Conservation (phyloP, 306 rosid species). For the Neltuma alba region DNA sequence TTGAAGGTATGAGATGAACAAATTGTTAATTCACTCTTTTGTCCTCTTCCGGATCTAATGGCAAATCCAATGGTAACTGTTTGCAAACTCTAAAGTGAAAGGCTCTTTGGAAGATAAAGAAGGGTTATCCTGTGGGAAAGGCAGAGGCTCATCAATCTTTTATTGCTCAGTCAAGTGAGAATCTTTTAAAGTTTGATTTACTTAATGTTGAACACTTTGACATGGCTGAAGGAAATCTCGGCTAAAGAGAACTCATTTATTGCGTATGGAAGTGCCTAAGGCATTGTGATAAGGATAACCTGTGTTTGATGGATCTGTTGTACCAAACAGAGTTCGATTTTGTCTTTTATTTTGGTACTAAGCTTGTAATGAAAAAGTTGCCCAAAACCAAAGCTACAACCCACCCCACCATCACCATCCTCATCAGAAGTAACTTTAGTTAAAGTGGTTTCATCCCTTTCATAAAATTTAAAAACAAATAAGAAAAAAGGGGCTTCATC, state of each 20-base stretch:
- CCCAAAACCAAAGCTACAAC: slow-evolving; percentile 45
- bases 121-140: slow-evolving; percentile 7
- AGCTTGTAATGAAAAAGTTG: slow-evolving; percentile 18
- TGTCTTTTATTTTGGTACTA: slow-evolving; percentile 4
- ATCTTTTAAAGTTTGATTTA: slow-evolving; percentile 22
- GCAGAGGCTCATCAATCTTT: slow-evolving; percentile 6
- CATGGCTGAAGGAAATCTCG: slow-evolving; percentile 35
- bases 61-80: slow-evolving; percentile 29
- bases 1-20: not conserved
- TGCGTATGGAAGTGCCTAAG: not conserved
- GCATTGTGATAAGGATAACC: slow-evolving; percentile 22
- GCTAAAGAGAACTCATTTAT: slow-evolving; percentile 17
- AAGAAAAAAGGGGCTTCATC: slow-evolving; percentile 22
- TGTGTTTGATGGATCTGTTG: slow-evolving; percentile 41
- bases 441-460: slow-evolving; percentile 25
- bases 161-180: not conserved
- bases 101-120: slow-evolving; percentile 33
- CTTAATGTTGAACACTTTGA: slow-evolving; percentile 31
- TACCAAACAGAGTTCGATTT: slow-evolving; percentile 33
- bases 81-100: slow-evolving; percentile 40
- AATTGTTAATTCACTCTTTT: not conserved
- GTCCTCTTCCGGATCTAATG: slow-evolving; percentile 15
- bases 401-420: slow-evolving; percentile 18
- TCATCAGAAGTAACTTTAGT: slow-evolving; percentile 38
- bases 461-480: too few species aligned